Conservation (phyloP, 129 eudicot species). For the Pittosporum tobira region DNA sequence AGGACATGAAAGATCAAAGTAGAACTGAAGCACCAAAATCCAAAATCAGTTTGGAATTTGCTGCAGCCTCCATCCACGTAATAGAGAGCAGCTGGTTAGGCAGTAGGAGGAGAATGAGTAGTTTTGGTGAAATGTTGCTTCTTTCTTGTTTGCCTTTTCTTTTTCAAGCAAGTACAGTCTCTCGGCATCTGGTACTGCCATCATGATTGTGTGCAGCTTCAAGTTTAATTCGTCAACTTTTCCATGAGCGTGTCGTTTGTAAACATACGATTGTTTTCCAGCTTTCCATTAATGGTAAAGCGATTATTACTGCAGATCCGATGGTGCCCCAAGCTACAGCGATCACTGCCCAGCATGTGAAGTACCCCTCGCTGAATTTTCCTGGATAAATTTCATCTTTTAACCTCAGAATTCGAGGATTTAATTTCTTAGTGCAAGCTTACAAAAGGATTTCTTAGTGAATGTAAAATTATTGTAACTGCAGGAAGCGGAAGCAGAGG, state of each 20-base stretch:
- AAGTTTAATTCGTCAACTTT: conserved; percentile 66
- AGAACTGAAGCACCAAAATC: too few relatives aligned
- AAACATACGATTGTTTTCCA: conserved; percentile 76
- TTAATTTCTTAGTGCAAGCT: not conserved
- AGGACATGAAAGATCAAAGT: too few relatives aligned
- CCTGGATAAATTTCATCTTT: conserved; percentile 34
- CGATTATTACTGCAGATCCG: conserved; percentile 79
- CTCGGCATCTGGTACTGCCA: conserved; percentile 80
- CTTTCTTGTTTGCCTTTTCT: conserved; percentile 67
- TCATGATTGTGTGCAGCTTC: conserved; percentile 62
- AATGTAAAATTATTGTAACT: conserved; percentile 42
- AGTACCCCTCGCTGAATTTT: conserved; percentile 66
- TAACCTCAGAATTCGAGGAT: not conserved
- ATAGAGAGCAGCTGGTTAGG: too few relatives aligned
- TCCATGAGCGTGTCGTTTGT: conserved; percentile 71
- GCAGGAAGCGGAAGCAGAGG: conserved; percentile 92
- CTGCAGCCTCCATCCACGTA: not conserved
- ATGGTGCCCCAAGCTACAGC: conserved; percentile 96
- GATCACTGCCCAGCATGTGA: conserved; percentile 89
- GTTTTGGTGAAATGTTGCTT: conserved; percentile 34
- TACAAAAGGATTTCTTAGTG: too few relatives aligned
- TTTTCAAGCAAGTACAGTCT: conserved; percentile 64
- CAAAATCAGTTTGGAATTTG: not conserved
- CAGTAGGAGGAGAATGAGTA: not conserved
- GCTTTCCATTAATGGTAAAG: conserved; percentile 75